Evolutionary conservation across 2,329 filamentous ascomycete species (phyloP), one percentile per base, ranked within the genome.

Genomic region (Paracorniculantispora psalliotae): DNA sequence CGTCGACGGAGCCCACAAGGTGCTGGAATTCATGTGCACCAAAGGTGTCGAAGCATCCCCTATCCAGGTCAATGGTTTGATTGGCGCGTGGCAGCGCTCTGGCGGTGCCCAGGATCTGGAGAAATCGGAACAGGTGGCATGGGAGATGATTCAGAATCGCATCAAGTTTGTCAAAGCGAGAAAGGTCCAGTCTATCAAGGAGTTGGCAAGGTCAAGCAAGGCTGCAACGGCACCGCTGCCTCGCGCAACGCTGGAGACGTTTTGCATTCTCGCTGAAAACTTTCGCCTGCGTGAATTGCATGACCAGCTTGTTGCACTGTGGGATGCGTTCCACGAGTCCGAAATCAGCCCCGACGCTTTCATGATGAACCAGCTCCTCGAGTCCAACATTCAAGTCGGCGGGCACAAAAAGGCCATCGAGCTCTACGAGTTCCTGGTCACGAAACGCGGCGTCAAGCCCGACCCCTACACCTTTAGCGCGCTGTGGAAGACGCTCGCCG

Each of bases 341-440:
- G 81, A 87, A 62, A 85, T 93, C 61, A 79, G 76, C 57, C 82
- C 87, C 1, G 87, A 90, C 67, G 83, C 85, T 9, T 89, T 87
- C 70, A 88, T 92, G 74, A 84, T 92, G 79, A 94, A 93, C 71
- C 88, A 92, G 67, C 75, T 92, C 23, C 81, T 94, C 26, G 84
- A 85, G 61, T 84, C 85, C 7, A 81, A 87, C 62, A 79, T 88
- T 49, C 81, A 85, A 61, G 81, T 81, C 60, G 82, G 83, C 53
- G 76, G 83, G 55, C 77, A 80, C 47, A 71, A 73, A 25, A 75
- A 81, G 53, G 83, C 88, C 0, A 78, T 81, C 65, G 68, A 73
- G 2, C 77, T 86, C 30, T 90, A 86, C 69, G 69, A 73, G 10
- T 70, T 73, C 19, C 79, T 90, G 67, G 79, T 81, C 30, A 64